Conservation (phyloP, 306 rosid genomes). For the Trifolium subterraneum region DNA sequence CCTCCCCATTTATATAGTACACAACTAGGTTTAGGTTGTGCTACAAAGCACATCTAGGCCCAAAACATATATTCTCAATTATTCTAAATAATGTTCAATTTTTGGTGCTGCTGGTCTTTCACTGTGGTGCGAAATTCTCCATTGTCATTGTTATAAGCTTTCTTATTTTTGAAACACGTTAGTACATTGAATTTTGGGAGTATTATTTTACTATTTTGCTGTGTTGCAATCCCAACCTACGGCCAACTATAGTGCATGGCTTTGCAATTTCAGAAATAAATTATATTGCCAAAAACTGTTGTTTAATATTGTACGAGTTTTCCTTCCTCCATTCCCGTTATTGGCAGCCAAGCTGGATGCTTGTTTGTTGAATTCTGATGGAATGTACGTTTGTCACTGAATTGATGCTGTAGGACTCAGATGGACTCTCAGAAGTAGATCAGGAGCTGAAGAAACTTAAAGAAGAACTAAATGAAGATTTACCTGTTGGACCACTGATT, state of each 20-base stretch:
- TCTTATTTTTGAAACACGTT: slow-evolving; percentile 21
- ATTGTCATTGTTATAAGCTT: neutral
- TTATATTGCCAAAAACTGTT: slow-evolving; percentile 13
- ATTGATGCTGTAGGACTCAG: slow-evolving; percentile 68
- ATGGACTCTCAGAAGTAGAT: slow-evolving; percentile 78
- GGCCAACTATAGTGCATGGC: slow-evolving; percentile 10
- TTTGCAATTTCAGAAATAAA: slow-evolving; percentile 14
- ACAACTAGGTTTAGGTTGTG: neutral
- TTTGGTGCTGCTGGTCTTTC: slow-evolving; percentile 30
- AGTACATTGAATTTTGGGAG: neutral
- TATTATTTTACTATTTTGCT: slow-evolving; percentile 14
- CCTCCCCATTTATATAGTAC: neutral
- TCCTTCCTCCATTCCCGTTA: slow-evolving; percentile 28
- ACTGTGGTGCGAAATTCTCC: neutral
- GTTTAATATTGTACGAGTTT: slow-evolving; percentile 14
- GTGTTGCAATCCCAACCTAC: neutral
- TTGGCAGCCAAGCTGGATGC: slow-evolving; percentile 30
- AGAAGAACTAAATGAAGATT: slow-evolving; percentile 79
- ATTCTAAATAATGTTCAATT: slow-evolving; percentile 13
- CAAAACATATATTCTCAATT: slow-evolving; percentile 9
- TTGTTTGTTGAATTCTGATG: slow-evolving; percentile 15
- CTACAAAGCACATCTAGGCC: slow-evolving; percentile 11
- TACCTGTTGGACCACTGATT: slow-evolving; percentile 89
- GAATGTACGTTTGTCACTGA: slow-evolving; percentile 39
- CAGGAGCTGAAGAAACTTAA: slow-evolving; percentile 78